Base-by-base conservation (phyloP, 768 basidiomycete genomes). In the Tricholoma sp. region DNA sequence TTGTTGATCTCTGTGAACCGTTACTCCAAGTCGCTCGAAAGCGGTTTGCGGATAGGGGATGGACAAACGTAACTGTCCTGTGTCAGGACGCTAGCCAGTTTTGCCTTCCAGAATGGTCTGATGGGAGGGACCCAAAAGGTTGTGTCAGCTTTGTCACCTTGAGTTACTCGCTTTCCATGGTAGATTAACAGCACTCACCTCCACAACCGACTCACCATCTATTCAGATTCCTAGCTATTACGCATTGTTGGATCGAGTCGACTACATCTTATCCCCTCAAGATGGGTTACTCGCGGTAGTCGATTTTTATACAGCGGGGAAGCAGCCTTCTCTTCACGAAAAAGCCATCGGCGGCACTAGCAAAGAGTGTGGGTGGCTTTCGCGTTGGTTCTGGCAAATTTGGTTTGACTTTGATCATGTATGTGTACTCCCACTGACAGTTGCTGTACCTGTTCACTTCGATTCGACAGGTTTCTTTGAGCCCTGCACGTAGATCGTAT, bases 331-430 rank as follows among this genome's bases (percentile, higher is more conserved):
- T 2, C 68, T 79, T 17, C 80, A 84, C 58, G 81, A 83, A 47
- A 79, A 76, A 66, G 81, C 84, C 0, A 86, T 88, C 36, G 86
- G 86, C 1, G 83, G 83, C 0, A 74, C 75, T 20, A 81, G 79
- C 58, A 83, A 83, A 44, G 75, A 80, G 67, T 77, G 83, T 68
- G 73, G 80, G 0, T 89, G 84, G 84, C 72, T 84, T 49, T 77
- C 79, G n/a, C 76, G 86, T 3, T 83, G 84, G 82, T 90, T 90
- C 73, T 89, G 88, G 88, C 83, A 86, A 61, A 84, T 85, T 42
- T 89, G 84, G 84, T 82, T 80, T 60, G 79, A 80, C 58, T 80
- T 81, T 57, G 80, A 80, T 59, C 76, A 78, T 61, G 77, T 69
- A 58, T 33, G 62, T 64, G 31, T 49, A 65, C 59, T 57, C 63